Evolutionary conservation across 2,329 filamentous ascomycete genomes (phyloP).

Genomic region (Aspergillus chevalieri): DNA sequence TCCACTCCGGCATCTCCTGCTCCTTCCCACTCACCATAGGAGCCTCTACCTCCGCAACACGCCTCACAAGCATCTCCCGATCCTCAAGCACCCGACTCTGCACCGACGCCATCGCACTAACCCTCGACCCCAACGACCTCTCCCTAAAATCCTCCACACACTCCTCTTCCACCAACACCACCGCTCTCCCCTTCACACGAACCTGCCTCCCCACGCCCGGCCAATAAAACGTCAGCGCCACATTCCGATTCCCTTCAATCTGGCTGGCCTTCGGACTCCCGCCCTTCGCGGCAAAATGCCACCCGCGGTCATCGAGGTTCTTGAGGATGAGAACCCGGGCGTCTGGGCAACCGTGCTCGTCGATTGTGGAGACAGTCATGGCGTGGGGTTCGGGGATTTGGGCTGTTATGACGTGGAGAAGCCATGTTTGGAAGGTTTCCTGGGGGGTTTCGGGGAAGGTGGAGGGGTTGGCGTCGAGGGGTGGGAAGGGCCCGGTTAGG

Average conservation of each 20-base stretch:
- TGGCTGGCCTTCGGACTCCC: constrained; percentile 12
- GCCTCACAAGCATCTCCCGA: constrained; percentile 1
- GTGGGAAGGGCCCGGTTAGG: background rate
- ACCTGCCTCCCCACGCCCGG: constrained; percentile 12
- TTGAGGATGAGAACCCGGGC: constrained; percentile 14
- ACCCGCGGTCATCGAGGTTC: constrained; percentile 12
- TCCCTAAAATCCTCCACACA: constrained; percentile 6
- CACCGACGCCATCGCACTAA: constrained; percentile 11
- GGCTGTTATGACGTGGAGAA: constrained; percentile 6
- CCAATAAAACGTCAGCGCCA: constrained; percentile 14
- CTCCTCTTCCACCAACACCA: constrained; percentile 4
- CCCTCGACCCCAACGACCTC: constrained; percentile 6
- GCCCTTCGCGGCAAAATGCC: constrained; percentile 14
- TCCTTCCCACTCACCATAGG: background rate
- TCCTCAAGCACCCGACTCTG: constrained; percentile 10
- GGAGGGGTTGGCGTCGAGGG: too few relatives aligned
- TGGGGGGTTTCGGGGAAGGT: constrained; percentile 4
- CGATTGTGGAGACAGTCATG: constrained; percentile 14
- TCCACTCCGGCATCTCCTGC: constrained; percentile 4
- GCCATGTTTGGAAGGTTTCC: constrained; percentile 10
- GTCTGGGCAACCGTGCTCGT: constrained; percentile 9
- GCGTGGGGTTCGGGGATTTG: constrained; percentile 11
- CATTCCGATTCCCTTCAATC: constrained; percentile 1
- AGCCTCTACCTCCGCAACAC: background rate
- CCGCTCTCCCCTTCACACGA: constrained; percentile 6